phyloP scores from a whole-genome alignment of 2,329 filamentous ascomycete genomes.

The Fusarium tjaetaba region DNA sequence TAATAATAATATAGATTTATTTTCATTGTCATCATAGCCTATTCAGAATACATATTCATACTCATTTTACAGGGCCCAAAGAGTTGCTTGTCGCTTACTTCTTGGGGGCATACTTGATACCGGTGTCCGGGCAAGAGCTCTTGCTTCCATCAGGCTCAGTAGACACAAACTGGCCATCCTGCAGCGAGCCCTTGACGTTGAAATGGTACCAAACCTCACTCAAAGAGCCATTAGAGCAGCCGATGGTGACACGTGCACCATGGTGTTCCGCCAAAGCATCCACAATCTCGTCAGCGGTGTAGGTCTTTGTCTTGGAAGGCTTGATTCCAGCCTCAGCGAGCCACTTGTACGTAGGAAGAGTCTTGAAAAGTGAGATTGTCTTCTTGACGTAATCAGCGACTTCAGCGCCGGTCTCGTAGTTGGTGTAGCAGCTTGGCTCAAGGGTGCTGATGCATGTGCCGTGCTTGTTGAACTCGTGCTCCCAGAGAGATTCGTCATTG shows the following conservation, averaged over 20 bases:
- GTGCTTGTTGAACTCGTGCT: slow-evolving; percentile 81
- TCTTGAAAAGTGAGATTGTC: slow-evolving; percentile 72
- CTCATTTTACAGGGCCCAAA: neutral
- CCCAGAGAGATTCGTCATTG: slow-evolving; percentile 73
- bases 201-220: slow-evolving; percentile 72
- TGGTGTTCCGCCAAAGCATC: slow-evolving; percentile 63
- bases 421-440: slow-evolving; percentile 71
- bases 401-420: slow-evolving; percentile 70
- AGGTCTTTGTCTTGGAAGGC: slow-evolving; percentile 65
- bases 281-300: slow-evolving; percentile 68
- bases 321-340: slow-evolving; percentile 69
- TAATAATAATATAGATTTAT: neutral
- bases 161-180: slow-evolving; percentile 69
- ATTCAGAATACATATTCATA: neutral
- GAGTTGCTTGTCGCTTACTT: neutral
- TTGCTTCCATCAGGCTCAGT: slow-evolving; percentile 65
- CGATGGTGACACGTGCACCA: slow-evolving; percentile 66
- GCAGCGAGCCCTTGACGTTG: slow-evolving; percentile 67
- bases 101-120: slow-evolving; percentile 46
- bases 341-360: slow-evolving; percentile 70
- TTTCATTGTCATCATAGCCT: neutral
- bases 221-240: slow-evolving; percentile 60
- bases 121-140: slow-evolving; percentile 62
- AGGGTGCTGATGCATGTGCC: slow-evolving; percentile 79
- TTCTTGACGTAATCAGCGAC: slow-evolving; percentile 76